Conservation (phyloP, 768 basidiomycete species). For the Ramaria rubella region DNA sequence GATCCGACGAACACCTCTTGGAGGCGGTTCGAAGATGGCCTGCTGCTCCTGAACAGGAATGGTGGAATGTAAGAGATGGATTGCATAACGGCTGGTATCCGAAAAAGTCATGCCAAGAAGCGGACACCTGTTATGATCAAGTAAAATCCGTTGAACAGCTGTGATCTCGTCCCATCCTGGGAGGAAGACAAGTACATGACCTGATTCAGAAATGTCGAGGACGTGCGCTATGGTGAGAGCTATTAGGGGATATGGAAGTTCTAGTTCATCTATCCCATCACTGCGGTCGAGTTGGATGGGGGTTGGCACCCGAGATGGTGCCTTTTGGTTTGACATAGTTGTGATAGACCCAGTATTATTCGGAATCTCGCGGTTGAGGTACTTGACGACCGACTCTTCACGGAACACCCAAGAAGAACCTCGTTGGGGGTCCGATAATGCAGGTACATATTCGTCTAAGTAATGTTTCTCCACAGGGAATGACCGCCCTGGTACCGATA, state of each 20-base stretch:
- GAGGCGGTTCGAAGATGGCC: conserved; percentile 79
- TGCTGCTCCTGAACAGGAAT: conserved; percentile 88
- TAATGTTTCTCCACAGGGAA: conserved; percentile 81
- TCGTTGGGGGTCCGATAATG: conserved; percentile 37
- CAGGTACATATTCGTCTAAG: conserved; percentile 67
- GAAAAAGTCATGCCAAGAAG: conserved; percentile 54
- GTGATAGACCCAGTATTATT: conserved; percentile 26
- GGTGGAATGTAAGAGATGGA: conserved; percentile 85
- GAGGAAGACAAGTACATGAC: conserved; percentile 85
- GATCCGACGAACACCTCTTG: conserved; percentile 69
- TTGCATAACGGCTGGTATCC: conserved; percentile 48
- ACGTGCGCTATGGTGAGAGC: conserved; percentile 78
- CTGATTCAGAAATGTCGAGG: conserved; percentile 63
- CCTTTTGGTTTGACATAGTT: conserved; percentile 26
- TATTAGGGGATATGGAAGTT: conserved; percentile 75
- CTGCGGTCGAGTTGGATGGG: background rate
- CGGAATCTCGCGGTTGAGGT: conserved; percentile 66
- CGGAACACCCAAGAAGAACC: conserved; percentile 52
- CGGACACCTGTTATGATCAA: conserved; percentile 36
- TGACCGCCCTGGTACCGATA: conserved; percentile 85
- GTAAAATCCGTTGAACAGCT: conserved; percentile 58
- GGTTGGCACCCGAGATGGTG: background rate
- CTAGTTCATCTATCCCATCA: conserved; percentile 46
- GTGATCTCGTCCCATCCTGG: conserved; percentile 93
- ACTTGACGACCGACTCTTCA: conserved; percentile 65